Conservation (phyloP, 176 grass and related monocot species). For the bread wheat (Triticum aestivum) region IWGSC_CS_RefSeq_v2.1 NC_057806.1:87541557-87542056, state of each 20-base stretch:
- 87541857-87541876: neutral
- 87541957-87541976: neutral
- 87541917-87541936: neutral
- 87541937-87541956: neutral
- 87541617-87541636: slow-evolving; percentile 7
- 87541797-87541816: slow-evolving; percentile 8
- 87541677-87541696: slow-evolving; percentile 17
- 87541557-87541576: slow-evolving; percentile 17
- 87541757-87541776: slow-evolving; percentile 16
- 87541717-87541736: slow-evolving; percentile 13
- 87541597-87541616: slow-evolving; percentile 11
- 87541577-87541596: neutral
- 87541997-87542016: neutral
- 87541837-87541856: neutral
- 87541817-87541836: slow-evolving; percentile 15
- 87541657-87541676: slow-evolving; percentile 13
- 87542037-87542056: neutral
- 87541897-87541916: neutral
- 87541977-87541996: neutral
- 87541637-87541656: slow-evolving; percentile 15
- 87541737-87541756: slow-evolving; percentile 23
- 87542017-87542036: neutral
- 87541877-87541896: neutral
- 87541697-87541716: slow-evolving; percentile 5
- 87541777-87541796: slow-evolving; percentile 13